phyloP scores from a whole-genome alignment of 1,139 yeast genomes.

The Arxiozyma slooffiae region DNA sequence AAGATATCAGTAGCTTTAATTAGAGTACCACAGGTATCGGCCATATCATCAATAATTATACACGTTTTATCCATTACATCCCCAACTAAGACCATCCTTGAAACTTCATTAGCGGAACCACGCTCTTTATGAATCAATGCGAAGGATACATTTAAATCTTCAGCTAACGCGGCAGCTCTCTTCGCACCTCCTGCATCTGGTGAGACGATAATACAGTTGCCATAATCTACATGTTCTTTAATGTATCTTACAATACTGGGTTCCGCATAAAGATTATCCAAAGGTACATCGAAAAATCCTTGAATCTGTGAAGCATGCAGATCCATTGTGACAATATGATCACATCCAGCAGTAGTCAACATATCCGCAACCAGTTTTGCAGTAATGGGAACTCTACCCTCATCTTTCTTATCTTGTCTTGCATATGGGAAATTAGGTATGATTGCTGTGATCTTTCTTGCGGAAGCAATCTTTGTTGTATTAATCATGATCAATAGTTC shows the following conservation, averaged over 20 bases:
- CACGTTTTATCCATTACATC: slow-evolving; percentile 84
- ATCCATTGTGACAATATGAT: slow-evolving; percentile 96
- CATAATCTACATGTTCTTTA: slow-evolving; percentile 56
- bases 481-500: slow-evolving; percentile 87
- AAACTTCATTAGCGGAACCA: slow-evolving; percentile 87
- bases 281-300: slow-evolving; percentile 95
- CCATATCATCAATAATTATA: slow-evolving; percentile 93
- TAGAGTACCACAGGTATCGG: slow-evolving; percentile 95
- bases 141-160: slow-evolving; percentile 80
- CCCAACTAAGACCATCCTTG: slow-evolving; percentile 93
- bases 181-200: slow-evolving; percentile 99
- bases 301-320: slow-evolving; percentile 97
- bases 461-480: slow-evolving; percentile 92
- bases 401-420: slow-evolving; percentile 90
- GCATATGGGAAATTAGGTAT: slow-evolving; percentile 96
- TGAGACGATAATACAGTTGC: slow-evolving; percentile 75
- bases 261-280: slow-evolving; percentile 94
- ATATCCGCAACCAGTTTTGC: slow-evolving; percentile 93
- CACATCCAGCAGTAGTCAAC: slow-evolving; percentile 91
- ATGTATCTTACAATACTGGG: slow-evolving; percentile 88
- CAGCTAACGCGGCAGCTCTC: slow-evolving; percentile 92
- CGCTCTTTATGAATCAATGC: slow-evolving; percentile 96
- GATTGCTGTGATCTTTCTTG: slow-evolving; percentile 89
- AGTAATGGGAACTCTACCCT: no score
- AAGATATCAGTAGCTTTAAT: slow-evolving; percentile 92